A percentile compares a stretch with the other conserved stretches of the same genome.
phyloP scores from a whole-genome alignment of 2,329 filamentous ascomycete species.

The Hypoxylon sp. region DNA sequence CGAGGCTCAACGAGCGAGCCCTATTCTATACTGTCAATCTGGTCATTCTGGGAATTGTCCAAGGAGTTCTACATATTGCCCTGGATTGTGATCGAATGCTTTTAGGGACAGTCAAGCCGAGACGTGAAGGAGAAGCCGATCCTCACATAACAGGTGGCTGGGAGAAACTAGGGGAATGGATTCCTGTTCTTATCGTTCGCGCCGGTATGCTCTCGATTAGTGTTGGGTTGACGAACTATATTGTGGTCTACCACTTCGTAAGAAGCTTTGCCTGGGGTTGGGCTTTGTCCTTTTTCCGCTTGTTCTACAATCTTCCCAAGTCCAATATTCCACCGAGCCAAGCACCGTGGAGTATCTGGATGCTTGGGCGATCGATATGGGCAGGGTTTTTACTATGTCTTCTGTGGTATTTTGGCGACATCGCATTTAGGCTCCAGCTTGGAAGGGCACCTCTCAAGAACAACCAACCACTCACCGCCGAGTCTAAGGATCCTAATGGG shows the following conservation, averaged over 20 bases:
- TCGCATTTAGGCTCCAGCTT: slow-evolving; percentile 84
- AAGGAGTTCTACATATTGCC: slow-evolving; percentile 78
- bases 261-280: slow-evolving; percentile 77
- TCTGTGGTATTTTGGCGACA: slow-evolving; percentile 83
- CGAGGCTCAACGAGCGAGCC: slow-evolving; percentile 86
- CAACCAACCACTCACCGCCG: slow-evolving; percentile 83
- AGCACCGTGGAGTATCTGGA: slow-evolving; percentile 70
- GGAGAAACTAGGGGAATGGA: slow-evolving; percentile 60
- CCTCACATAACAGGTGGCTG: slow-evolving; percentile 37
- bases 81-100: slow-evolving; percentile 79
- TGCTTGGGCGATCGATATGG: slow-evolving; percentile 69
- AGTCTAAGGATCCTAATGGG: slow-evolving; percentile 92
- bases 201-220: slow-evolving; percentile 54
- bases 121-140: slow-evolving; percentile 44
- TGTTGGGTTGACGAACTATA: slow-evolving; percentile 60
- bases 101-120: slow-evolving; percentile 58
- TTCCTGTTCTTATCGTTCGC: slow-evolving; percentile 52
- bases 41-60: slow-evolving; percentile 75
- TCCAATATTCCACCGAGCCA: slow-evolving; percentile 73
- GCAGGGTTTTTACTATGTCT: slow-evolving; percentile 77
- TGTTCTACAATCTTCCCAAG: slow-evolving; percentile 82
- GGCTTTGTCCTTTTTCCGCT: slow-evolving; percentile 77
- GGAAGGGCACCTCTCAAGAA: slow-evolving; percentile 86
- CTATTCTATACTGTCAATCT: slow-evolving; percentile 84
- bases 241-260: slow-evolving; percentile 75